Base-by-base conservation (phyloP, 2,329 filamentous ascomycete species). In the Lithohypha guttulata region DNA sequence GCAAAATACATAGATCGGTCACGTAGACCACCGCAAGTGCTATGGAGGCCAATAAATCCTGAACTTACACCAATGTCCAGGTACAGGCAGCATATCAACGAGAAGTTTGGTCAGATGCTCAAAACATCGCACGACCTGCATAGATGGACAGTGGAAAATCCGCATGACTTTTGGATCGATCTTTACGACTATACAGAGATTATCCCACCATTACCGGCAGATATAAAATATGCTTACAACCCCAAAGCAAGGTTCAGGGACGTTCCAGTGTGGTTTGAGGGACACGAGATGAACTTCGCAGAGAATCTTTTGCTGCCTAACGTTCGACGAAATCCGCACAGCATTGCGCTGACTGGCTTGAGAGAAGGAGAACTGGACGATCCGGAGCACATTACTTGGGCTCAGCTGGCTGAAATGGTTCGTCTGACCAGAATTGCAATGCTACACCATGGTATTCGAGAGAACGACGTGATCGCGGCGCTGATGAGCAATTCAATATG, bases 131-230 rank as follows among this genome's bases (percentile, higher is more conserved):
- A 57, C 26, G 58, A 63, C 2, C 53, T 65, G 13, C 59, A 64
- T 17, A 50, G 45, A 45, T 66, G 62, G 62, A 59, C 55, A 18
- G 56, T 62, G 4, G 43, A 52, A 1, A 51, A 58, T n/a, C 53
- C 59, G 3, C 62, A 65, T 33, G 53, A 60, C 8, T 65, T 66
- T 43, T 66, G 63, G 63, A 54, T 59, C 17, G 59, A 64, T 45
- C 48, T 65, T n/a, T 63, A 64, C 42, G 34, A 49, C 9, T 63
- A 61, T 41, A 48, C 29, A 17, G 30, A 39, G 10, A 48, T 63
- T 19, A 32, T 42, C 11, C 40, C 61, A 2, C 26, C 43, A 13
- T 46, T 62, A 2, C 56, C 59, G n/a, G 27, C 46, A 18, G 11
- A 47, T 43, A 46, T 51, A 21, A 58, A 43, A 5, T 51, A 49